Percentiles rank a stretch among this genome's conserved stretches.
Conservation (phyloP, 305 asterid species). For the Solanum chacoense region DNA sequence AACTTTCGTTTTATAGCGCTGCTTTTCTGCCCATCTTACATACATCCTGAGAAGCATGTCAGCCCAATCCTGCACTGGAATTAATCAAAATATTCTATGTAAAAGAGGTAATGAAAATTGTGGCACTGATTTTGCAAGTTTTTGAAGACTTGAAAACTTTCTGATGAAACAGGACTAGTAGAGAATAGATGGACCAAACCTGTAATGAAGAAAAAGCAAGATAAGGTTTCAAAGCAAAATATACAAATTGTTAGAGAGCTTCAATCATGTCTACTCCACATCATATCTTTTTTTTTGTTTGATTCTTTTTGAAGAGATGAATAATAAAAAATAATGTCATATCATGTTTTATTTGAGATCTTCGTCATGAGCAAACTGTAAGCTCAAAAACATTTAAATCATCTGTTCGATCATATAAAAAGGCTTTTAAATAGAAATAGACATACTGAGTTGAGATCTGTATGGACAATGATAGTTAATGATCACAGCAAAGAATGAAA, state of each 20-base stretch:
- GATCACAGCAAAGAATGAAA: neutral
- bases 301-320: neutral
- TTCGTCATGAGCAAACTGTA: neutral
- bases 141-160: neutral
- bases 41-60: constrained; percentile 99
- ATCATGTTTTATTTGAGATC: neutral
- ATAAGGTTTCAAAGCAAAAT: neutral
- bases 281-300: neutral
- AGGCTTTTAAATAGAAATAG: neutral
- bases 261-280: neutral
- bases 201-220: neutral
- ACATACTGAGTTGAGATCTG: neutral
- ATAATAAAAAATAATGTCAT: neutral
- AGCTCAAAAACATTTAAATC: neutral
- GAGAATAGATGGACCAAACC: neutral
- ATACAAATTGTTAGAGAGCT: neutral
- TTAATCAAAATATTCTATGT: constrained; percentile 57
- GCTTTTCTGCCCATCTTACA: constrained; percentile 93
- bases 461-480: neutral
- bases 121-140: neutral
- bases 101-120: constrained; percentile 6
- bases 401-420: neutral
- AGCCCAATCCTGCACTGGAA: constrained; percentile 99
- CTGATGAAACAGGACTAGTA: neutral
- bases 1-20: constrained; percentile 69